Percentiles rank a stretch among this genome's conserved stretches.
Evolutionary conservation across 345 rosid genomes (phyloP).

Genomic region (Melastoma malabathricum): DNA sequence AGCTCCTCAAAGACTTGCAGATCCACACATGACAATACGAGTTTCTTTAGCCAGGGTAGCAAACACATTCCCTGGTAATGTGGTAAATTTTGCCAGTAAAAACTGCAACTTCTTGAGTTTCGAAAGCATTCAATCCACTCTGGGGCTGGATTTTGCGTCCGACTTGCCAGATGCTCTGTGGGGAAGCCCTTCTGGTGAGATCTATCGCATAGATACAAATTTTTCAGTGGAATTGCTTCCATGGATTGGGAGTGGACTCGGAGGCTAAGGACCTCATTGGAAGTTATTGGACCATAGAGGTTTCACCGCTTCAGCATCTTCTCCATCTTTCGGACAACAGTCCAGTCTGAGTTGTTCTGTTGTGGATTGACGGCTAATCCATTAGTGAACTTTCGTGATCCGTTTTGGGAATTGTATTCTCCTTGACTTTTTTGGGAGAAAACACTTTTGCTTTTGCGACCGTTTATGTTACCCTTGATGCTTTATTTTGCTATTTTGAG

Average conservation of each 20-base stretch:
- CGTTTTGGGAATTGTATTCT: no score
- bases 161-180: constrained; percentile 4
- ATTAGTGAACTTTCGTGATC: no score
- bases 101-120: constrained; percentile 12
- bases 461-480: no score
- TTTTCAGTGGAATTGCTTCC: constrained; percentile 10
- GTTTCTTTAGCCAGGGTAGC: constrained; percentile 9
- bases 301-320: no score
- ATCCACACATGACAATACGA: constrained; percentile 12
- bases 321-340: no score
- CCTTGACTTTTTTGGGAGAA: no score
- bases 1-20: constrained; percentile 7
- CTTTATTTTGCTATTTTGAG: no score
- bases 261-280: no score
- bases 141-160: constrained; percentile 6
- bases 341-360: no score
- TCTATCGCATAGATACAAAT: constrained; percentile 8
- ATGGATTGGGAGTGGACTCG: constrained; percentile 10
- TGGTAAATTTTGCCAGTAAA: constrained; percentile 8
- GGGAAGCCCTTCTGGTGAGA: constrained; percentile 13
- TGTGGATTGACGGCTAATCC: no score
- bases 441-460: no score
- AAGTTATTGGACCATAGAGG: no score
- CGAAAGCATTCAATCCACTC: constrained; percentile 9
- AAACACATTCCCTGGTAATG: constrained; percentile 4